phyloP scores from a whole-genome alignment of 2,329 filamentous ascomycete species.

The Beauveria pseudobassiana region DNA sequence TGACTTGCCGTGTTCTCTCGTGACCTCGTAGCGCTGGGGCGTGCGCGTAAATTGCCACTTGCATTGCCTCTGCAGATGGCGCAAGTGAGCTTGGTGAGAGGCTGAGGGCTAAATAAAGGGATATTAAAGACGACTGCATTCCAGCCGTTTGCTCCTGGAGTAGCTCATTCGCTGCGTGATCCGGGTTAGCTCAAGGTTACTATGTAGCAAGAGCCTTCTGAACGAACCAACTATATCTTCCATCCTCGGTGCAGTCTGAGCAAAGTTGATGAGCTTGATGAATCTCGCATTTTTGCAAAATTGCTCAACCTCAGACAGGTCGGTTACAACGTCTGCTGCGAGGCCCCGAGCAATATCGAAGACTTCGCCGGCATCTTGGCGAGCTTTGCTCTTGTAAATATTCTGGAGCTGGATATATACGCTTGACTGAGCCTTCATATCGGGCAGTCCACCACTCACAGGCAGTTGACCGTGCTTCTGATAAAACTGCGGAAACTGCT shows the following conservation, averaged over 20 bases:
- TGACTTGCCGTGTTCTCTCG: conserved; percentile 44
- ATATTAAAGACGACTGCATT: conserved; percentile 52
- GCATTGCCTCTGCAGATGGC: conserved; percentile 45
- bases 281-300: conserved; percentile 96
- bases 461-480: conserved; percentile 66
- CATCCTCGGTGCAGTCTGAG: conserved; percentile 37
- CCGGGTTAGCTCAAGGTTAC: neutral
- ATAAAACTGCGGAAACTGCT: conserved; percentile 73
- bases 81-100: conserved; percentile 40
- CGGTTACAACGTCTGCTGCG: conserved; percentile 45
- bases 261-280: conserved; percentile 71
- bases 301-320: conserved; percentile 69
- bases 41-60: conserved; percentile 35
- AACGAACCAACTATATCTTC: conserved; percentile 48
- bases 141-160: conserved; percentile 44
- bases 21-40: conserved; percentile 42
- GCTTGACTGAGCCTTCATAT: conserved; percentile 93
- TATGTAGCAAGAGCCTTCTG: neutral
- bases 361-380: conserved; percentile 70
- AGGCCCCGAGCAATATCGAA: conserved; percentile 51
- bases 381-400: conserved; percentile 85
- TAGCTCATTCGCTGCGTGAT: conserved; percentile 42
- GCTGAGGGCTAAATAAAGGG: conserved; percentile 61
- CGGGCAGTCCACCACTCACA: conserved; percentile 78
- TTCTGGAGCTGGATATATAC: conserved; percentile 89